Percentiles rank a stretch among this genome's conserved stretches.
Conservation (phyloP, 371 early-diverging fungal genomes). For the Mucor velutinosus region DNA sequence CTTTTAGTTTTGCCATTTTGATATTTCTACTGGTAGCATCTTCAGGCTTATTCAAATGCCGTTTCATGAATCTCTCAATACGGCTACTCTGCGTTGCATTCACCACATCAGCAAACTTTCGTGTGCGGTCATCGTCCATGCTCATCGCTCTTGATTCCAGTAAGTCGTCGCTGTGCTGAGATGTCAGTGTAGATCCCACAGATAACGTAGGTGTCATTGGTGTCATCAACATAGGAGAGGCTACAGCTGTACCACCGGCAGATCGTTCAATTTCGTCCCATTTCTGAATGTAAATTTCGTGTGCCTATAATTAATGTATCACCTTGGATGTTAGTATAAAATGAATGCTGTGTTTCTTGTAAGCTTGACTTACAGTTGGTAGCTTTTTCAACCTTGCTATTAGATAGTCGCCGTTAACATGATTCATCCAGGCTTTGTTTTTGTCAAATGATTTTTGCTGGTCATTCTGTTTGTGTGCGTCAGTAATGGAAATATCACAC, state of each 20-base stretch:
- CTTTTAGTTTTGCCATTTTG: conserved; percentile 29
- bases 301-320: conserved; percentile 11
- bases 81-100: conserved; percentile 23
- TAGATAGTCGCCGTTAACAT: conserved; percentile 23
- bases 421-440: conserved; percentile 24
- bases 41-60: conserved; percentile 22
- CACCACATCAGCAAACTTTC: background rate
- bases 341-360: background rate
- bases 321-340: background rate
- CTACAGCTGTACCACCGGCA: conserved; percentile 5
- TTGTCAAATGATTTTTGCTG: conserved; percentile 23
- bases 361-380: conserved; percentile 16
- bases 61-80: conserved; percentile 35
- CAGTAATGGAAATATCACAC: background rate
- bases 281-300: conserved; percentile 25
- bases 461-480: conserved; percentile 10
- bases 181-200: background rate
- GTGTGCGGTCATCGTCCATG: conserved; percentile 22
- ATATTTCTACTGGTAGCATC: conserved; percentile 25
- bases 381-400: conserved; percentile 20
- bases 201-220: conserved; percentile 8
- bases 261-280: conserved; percentile 35
- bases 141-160: conserved; percentile 20
- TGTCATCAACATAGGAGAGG: conserved; percentile 24
- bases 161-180: background rate